Conservation (phyloP, 139 green algal genomes). For the Edaphochlamys debaryana region DNA sequence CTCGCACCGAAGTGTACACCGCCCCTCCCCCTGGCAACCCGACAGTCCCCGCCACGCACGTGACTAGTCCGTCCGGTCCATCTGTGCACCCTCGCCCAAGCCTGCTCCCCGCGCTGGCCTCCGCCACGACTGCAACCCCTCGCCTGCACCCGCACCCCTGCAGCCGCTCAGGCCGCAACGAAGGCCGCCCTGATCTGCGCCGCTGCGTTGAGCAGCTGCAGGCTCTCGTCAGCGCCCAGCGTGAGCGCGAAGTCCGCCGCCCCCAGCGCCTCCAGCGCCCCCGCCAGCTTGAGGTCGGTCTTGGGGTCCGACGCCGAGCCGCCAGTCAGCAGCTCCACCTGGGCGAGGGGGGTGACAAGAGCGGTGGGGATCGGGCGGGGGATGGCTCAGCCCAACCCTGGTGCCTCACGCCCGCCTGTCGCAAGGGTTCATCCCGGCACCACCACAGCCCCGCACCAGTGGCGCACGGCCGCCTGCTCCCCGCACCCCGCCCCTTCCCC, state of each 20-base stretch:
- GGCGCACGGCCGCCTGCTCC: no score
- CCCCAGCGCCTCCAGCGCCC: slow-evolving; percentile 68
- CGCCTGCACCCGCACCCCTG: no score
- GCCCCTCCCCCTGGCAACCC: no score
- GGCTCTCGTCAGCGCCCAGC: slow-evolving; percentile 86
- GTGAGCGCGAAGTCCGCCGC: slow-evolving; percentile 82
- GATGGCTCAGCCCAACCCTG: not conserved
- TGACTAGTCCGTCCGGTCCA: no score
- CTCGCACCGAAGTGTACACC: no score
- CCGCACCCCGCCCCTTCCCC: no score
- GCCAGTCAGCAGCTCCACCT: slow-evolving; percentile 9
- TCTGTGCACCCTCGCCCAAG: no score
- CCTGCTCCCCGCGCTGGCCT: no score
- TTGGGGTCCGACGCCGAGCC: not conserved
- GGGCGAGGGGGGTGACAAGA: no score
- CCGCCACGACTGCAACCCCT: no score
- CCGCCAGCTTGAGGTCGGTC: slow-evolving; percentile 48
- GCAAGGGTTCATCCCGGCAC: not conserved
- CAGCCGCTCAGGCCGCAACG: not conserved
- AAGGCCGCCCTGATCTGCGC: slow-evolving; percentile 43
- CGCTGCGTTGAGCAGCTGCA: slow-evolving; percentile 86
- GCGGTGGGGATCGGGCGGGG: not conserved
- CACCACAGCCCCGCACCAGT: no score
- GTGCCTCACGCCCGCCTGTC: not conserved
- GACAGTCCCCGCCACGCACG: no score